A percentile compares a stretch with the other conserved stretches of the same genome.
These are phyloP conservation scores for Trametes cubensis DNA, from an alignment of 768 basidiomycete genomes.

Conservation along the genomic window DNA sequence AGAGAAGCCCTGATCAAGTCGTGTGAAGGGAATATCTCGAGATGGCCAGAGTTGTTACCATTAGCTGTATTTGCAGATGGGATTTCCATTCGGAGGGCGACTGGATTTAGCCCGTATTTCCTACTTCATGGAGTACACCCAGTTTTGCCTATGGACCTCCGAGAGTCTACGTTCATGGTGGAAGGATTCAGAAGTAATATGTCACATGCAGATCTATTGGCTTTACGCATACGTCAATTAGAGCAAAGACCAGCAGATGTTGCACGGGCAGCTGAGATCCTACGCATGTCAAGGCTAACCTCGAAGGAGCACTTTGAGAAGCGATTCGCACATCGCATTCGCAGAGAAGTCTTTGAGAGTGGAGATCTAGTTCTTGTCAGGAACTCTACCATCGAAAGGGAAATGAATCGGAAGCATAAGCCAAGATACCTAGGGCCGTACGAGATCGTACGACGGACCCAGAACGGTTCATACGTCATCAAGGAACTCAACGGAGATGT, in stretches of 20 bases:
- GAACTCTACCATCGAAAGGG: slow-evolving; percentile 38
- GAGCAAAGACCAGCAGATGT: slow-evolving; percentile 32
- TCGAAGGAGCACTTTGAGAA: slow-evolving; percentile 33
- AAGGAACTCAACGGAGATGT: slow-evolving; percentile 26
- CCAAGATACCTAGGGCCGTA: slow-evolving; percentile 43
- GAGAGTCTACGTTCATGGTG: slow-evolving; percentile 37
- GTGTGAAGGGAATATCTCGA: slow-evolving; percentile 23
- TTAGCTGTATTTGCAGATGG: slow-evolving; percentile 32
- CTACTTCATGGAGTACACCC: slow-evolving; percentile 23
- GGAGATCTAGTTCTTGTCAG: slow-evolving; percentile 40
- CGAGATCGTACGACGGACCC: slow-evolving; percentile 31
- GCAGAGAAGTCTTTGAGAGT: slow-evolving; percentile 25
- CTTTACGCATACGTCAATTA: slow-evolving; percentile 30
- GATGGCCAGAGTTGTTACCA: slow-evolving; percentile 7
- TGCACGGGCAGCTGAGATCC: slow-evolving; percentile 15
- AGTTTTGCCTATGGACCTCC: slow-evolving; percentile 36
- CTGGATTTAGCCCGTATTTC: slow-evolving; percentile 31
- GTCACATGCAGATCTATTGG: slow-evolving; percentile 29
- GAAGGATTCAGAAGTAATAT: slow-evolving; percentile 17
- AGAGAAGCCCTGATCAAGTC: slow-evolving; percentile 38
- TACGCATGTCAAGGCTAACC: slow-evolving; percentile 26
- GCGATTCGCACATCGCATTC: slow-evolving; percentile 17
- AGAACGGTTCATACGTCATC: slow-evolving; percentile 19
- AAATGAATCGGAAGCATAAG: slow-evolving; percentile 35
- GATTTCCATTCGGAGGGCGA: slow-evolving; percentile 26